Base-by-base conservation (phyloP, 2,329 filamentous ascomycete genomes). In the Cladosporium sp. region DNA sequence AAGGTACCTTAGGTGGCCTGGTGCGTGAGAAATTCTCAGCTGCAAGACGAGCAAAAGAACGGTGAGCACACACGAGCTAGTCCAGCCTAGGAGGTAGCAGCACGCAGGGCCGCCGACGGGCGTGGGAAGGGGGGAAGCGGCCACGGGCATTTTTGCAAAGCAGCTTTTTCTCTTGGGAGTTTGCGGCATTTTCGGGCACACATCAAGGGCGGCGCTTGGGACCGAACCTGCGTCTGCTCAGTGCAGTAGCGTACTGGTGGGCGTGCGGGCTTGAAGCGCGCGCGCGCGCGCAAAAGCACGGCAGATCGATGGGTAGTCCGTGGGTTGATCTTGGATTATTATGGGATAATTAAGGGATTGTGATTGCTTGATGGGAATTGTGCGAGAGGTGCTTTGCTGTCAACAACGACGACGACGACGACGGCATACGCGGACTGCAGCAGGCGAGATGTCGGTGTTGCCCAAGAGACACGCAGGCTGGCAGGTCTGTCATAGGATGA, bases 221-320 rank as follows among this genome's bases (percentile, higher is more conserved):
- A 17, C 15, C n/a, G 37, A 48, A 48, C 45, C 45, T 48, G 45
- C 45, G 30, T 40, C 37, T 48, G 45, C 45, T 15, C 37, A 17
- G 37, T 41, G 45, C 45, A 41, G 45, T 48, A 48, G 45, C 45
- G 45, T 9, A 9, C 30, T 11, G 29, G 13, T 13, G 45, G 32
- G 8, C 8, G 32, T 15, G 32, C 32, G 32, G n/a, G n/a, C n/a
- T n/a, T n/a, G n/a, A 36, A 36, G 32, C 32, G 45, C 43, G 43
- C n/a, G n/a, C n/a, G n/a, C n/a, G n/a, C n/a, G 43, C n/a, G n/a
- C n/a, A n/a, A n/a, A n/a, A n/a, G n/a, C 36, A 19, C 45, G 36
- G 44, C 45, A 48, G 45, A 48, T 48, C 37, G 17, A 17, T 12
- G 17, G 22, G 22, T 27, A 27, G 22, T 27, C 22, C 22, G 22